A percentile compares a stretch with the other conserved stretches of the same genome.
Evolutionary conservation across 495 filamentous ascomycete genomes (phyloP).

Genomic region (Cairneyella variabilis): DNA sequence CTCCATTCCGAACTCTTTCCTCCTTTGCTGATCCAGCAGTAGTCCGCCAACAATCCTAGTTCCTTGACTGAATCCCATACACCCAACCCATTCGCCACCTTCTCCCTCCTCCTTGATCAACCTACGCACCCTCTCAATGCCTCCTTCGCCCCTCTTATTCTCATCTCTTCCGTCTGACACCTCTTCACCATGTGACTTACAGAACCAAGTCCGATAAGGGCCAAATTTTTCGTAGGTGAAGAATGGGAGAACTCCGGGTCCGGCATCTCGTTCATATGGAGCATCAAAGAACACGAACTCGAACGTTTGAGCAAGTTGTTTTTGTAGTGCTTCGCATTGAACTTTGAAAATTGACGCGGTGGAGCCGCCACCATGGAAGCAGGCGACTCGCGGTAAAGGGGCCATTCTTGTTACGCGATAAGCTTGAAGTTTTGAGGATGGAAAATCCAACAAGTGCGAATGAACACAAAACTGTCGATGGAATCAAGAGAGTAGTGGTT

Average conservation of each 20-base stretch:
- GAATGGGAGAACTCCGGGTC: slow-evolving; percentile 14
- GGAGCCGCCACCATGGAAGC: slow-evolving; percentile 23
- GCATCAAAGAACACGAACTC: slow-evolving; percentile 21
- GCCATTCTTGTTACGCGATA: too few relatives aligned
- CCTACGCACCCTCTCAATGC: slow-evolving; percentile 15
- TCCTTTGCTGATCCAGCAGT: slow-evolving; percentile 16
- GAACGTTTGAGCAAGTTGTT: not conserved
- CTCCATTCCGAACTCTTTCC: slow-evolving; percentile 10
- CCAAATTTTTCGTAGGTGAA: slow-evolving; percentile 16
- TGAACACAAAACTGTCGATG: too few relatives aligned
- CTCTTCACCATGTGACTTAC: not conserved
- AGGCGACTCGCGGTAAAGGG: slow-evolving; percentile 19
- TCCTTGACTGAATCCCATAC: slow-evolving; percentile 23
- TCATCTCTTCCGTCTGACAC: slow-evolving; percentile 7
- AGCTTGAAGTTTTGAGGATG: too few relatives aligned
- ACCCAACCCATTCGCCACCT: slow-evolving; percentile 17
- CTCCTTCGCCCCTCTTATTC: slow-evolving; percentile 4
- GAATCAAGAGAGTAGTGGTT: too few relatives aligned
- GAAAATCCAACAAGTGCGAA: too few relatives aligned
- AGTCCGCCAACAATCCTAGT: slow-evolving; percentile 20
- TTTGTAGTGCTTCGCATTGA: slow-evolving; percentile 10
- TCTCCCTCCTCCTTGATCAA: slow-evolving; percentile 10
- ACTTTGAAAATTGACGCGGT: slow-evolving; percentile 7
- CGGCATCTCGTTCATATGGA: slow-evolving; percentile 13
- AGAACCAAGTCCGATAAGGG: slow-evolving; percentile 20